These are phyloP conservation scores for Pistacia atlantica DNA, from an alignment of 345 rosid species.

Conservation along the genomic window DNA sequence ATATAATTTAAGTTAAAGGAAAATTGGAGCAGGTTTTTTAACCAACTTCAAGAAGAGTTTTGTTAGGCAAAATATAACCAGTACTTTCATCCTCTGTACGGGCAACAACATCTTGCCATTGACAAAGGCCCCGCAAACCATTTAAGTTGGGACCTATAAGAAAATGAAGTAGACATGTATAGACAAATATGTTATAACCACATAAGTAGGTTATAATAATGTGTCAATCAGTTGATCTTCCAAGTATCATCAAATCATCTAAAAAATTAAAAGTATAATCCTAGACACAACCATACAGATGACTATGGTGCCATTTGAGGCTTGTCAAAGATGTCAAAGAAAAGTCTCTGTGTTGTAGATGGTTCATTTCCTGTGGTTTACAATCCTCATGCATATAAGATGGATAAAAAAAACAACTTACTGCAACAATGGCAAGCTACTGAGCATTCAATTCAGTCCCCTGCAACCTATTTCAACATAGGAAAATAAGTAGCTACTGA, in stretches of 20 bases:
- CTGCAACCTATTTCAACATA: slow-evolving; percentile 53
- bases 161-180: no score
- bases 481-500: slow-evolving; percentile 18
- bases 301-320: background rate
- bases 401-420: slow-evolving; percentile 34
- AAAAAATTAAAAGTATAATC: background rate
- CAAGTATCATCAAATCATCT: background rate
- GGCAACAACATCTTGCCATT: slow-evolving; percentile 86
- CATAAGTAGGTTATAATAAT: background rate
- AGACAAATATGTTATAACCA: background rate
- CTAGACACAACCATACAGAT: background rate
- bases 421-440: slow-evolving; percentile 86
- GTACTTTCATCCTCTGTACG: slow-evolving; percentile 93
- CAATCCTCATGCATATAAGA: background rate
- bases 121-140: slow-evolving; percentile 69
- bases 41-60: slow-evolving; percentile 82
- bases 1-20: background rate
- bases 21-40: slow-evolving; percentile 30
- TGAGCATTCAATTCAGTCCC: slow-evolving; percentile 65
- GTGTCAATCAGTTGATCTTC: background rate
- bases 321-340: background rate
- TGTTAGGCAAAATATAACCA: slow-evolving; percentile 85
- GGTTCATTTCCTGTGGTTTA: background rate
- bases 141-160: background rate
- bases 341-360: background rate